Base-by-base conservation (phyloP, 805 yeast species). In the Phaffomyces antillensis region DNA sequence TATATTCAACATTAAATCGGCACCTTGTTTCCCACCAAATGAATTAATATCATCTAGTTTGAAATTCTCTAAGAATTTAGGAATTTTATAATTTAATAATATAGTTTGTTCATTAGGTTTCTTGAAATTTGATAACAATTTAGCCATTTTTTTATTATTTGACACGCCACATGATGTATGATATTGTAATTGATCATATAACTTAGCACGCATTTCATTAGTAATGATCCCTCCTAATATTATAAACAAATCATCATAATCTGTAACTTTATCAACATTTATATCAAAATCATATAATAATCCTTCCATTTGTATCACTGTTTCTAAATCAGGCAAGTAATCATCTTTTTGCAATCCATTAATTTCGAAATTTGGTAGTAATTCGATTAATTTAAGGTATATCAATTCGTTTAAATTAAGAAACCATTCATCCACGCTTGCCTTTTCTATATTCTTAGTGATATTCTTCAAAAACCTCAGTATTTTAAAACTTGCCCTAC, bases 371-470 rank as follows among this genome's bases (percentile, higher is more conserved):
- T 65, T 56, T 0, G 95, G 91, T 41, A 76, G 75, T 3, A 63
- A 34, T 12, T 64, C 64, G 3, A 71, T 39, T 11, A 80, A 61
- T 41, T 59, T 65, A 2, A 60, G 47, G 53, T 76, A 72, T 0
- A 87, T 76, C 23, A 76, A 52, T 34, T 84, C 67, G 0, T 97
- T 96, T 36, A 93, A 62, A 64, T 93, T 97, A 52, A 93, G 52
- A 59, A 84, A 93, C 40, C 89, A 81, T 64, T 93, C 99, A 64
- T 93, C 99, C 17, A 90, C 93, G 64, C 97, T 88, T 0, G 96
- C 98, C 65, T 90, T 90, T 61, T 93, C 96, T 0, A 88, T 87
- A 15, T 73, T 54, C 46, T 78, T 83, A 58, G 91, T 86, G 47
- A 72, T 69, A 8, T 66, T 60, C 45, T 75, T 74, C 54, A 93